Percentiles rank a stretch among this genome's conserved stretches.
Conservation (phyloP, 345 rosid species). For the Streptanthus diversifolius region DNA sequence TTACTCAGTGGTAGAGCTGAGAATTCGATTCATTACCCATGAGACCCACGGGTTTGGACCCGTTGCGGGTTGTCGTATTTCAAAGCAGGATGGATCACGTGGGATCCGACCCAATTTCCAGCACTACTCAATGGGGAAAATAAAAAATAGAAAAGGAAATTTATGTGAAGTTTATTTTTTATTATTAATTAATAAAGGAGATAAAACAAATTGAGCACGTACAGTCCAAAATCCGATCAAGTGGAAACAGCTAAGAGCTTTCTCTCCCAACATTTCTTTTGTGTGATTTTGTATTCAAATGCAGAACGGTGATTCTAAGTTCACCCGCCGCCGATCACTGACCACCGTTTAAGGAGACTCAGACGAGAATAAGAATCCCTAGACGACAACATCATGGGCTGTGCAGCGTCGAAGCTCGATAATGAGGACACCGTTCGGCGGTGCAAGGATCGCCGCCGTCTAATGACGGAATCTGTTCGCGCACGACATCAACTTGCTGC, state of each 20-base stretch:
- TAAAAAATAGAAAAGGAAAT: background rate
- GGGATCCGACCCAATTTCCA: too few relatives aligned
- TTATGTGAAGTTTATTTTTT: background rate
- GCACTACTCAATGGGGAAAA: background rate
- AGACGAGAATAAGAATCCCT: background rate
- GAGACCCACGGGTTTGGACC: too few relatives aligned
- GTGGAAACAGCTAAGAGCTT: slow-evolving; percentile 28
- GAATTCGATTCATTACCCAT: too few relatives aligned
- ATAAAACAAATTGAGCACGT: slow-evolving; percentile 15
- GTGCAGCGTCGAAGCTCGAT: slow-evolving; percentile 88
- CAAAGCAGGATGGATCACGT: too few relatives aligned
- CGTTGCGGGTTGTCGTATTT: too few relatives aligned
- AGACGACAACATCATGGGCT: slow-evolving; percentile 54
- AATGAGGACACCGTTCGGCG: slow-evolving; percentile 89
- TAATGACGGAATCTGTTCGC: slow-evolving; percentile 79
- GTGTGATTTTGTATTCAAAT: background rate
- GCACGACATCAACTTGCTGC: slow-evolving; percentile 86
- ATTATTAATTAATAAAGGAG: background rate
- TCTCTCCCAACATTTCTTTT: background rate
- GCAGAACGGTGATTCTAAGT: background rate
- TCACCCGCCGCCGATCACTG: slow-evolving; percentile 15
- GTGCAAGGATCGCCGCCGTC: slow-evolving; percentile 96
- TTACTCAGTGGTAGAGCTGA: too few relatives aligned
- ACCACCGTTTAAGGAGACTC: background rate
- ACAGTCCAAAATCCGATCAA: slow-evolving; percentile 26